Base-by-base conservation (phyloP, 306 rosid genomes). In the Vigna angularis region DNA sequence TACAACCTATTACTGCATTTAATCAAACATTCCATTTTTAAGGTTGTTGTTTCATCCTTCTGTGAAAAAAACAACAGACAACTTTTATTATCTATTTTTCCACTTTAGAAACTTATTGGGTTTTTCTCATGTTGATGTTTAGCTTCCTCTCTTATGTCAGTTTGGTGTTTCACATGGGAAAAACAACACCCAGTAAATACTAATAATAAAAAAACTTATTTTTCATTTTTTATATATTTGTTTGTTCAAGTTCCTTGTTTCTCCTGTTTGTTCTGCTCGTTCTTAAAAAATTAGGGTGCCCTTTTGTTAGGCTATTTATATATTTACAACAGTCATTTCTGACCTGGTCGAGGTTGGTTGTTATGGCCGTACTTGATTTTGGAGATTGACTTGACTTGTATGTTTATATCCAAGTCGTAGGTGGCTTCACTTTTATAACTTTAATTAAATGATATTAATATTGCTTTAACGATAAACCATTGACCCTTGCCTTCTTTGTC, bases 301-400 rank as follows among this genome's bases (percentile, higher is more conserved):
- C 5, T 58, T 64, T 72, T 64, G 52, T 70, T 13, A 22, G 12
- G 6, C 15, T 66, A 9, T 42, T 22, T 79, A 48, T 42, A 26
- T 40, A 66, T 17, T 26, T 59, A 5, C 6, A 11, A 20, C 64
- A 15, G 52, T 70, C 53, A 34, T 58, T 78, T 59, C 20, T 49
- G 51, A 38, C 73, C 6, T 42, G 53, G 51, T 40, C 73, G 73
- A 22, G 66, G 65, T 62, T 49, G 78, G 82, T 61, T 34, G 63
- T 22, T 49, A 70, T 58, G 45, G 10, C 14, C 61, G 68, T 30
- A 30, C 51, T 78, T 73, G 50, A 66, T 63, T 72, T 56, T 14
- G 52, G 70, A 44, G 52, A 50, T 69, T 81, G 73, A 66, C 78
- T 83, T 80, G 79, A 70, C 75, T 72, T 77, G 1, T 34, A 34